phyloP scores from a whole-genome alignment of 1,284 basidiomycete genomes.

The Heterobasidion occidentale region DNA sequence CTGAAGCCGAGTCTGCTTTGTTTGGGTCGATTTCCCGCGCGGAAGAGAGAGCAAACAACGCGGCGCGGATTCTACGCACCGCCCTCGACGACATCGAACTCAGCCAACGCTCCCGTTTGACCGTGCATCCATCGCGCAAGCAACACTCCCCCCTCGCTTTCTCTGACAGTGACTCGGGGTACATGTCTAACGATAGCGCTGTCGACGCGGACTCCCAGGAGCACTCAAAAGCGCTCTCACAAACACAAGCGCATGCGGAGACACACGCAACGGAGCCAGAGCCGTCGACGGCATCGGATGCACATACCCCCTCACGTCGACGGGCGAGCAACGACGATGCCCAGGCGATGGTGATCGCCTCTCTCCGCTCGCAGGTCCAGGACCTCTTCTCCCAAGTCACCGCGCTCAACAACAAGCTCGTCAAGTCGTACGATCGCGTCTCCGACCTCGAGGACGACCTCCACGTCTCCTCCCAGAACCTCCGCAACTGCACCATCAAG shows the following conservation, averaged over 20 bases:
- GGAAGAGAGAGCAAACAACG: background rate
- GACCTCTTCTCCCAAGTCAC: constrained; percentile 87
- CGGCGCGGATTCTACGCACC: constrained; percentile 2
- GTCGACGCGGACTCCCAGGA: background rate
- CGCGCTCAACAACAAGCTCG: constrained; percentile 88
- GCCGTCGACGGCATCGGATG: background rate
- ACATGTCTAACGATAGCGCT: constrained; percentile 7
- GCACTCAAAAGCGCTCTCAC: background rate
- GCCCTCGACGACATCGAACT: constrained; percentile 4
- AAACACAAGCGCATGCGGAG: background rate
- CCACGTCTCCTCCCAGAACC: constrained; percentile 53
- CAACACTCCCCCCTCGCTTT: background rate
- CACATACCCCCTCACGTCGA: background rate
- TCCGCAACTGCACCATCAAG: constrained; percentile 53
- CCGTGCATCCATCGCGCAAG: background rate
- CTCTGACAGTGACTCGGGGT: constrained; percentile 3
- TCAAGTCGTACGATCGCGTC: constrained; percentile 85
- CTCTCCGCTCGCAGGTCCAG: constrained; percentile 74
- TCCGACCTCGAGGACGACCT: constrained; percentile 92
- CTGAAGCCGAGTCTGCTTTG: background rate
- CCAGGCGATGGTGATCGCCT: constrained; percentile 68
- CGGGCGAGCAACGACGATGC: constrained; percentile 37
- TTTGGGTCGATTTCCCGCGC: constrained; percentile 8
- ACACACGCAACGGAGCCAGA: background rate
- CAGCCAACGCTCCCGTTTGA: background rate